A percentile compares a stretch with the other conserved stretches of the same genome.
phyloP scores from a whole-genome alignment of 176 grass and related monocot species.

The Pharus latifolius region DNA sequence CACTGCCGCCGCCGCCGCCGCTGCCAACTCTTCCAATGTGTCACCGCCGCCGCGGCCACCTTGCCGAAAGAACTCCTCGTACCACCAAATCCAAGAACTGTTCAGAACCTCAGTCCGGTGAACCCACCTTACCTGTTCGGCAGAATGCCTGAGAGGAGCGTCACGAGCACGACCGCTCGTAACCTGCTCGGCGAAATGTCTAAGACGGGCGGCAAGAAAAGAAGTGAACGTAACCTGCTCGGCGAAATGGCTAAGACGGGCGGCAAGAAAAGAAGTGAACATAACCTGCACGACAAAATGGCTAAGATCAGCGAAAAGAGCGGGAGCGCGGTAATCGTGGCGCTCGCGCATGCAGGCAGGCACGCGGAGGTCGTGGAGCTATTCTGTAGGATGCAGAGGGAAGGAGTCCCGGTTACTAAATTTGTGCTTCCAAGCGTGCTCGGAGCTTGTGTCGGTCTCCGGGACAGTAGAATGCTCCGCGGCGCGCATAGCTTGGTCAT shows the following conservation, averaged over 20 bases:
- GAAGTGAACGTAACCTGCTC: background rate
- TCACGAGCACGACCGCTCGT: background rate
- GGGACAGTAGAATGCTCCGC: slow-evolving; percentile 10
- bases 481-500: slow-evolving; percentile 27
- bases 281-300: no score
- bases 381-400: slow-evolving; percentile 25
- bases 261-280: background rate
- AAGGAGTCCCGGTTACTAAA: slow-evolving; percentile 6
- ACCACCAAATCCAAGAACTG: background rate
- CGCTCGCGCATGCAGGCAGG: slow-evolving; percentile 22
- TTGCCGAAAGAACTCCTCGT: background rate
- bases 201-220: background rate
- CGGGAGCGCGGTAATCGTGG: slow-evolving; percentile 29
- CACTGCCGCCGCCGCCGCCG: background rate
- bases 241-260: background rate
- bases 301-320: slow-evolving; percentile 2
- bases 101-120: background rate
- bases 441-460: slow-evolving; percentile 21
- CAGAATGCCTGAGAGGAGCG: slow-evolving; percentile 10
- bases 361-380: slow-evolving; percentile 29
- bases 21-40: background rate
- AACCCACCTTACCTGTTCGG: slow-evolving; percentile 7
- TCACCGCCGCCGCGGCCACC: background rate
- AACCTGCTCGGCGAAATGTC: slow-evolving; percentile 8
- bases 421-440: slow-evolving; percentile 51